Percentiles rank a stretch among this genome's conserved stretches.
Conservation (phyloP, 176 grass and related monocot species). For the Dactylis glomerata region DNA sequence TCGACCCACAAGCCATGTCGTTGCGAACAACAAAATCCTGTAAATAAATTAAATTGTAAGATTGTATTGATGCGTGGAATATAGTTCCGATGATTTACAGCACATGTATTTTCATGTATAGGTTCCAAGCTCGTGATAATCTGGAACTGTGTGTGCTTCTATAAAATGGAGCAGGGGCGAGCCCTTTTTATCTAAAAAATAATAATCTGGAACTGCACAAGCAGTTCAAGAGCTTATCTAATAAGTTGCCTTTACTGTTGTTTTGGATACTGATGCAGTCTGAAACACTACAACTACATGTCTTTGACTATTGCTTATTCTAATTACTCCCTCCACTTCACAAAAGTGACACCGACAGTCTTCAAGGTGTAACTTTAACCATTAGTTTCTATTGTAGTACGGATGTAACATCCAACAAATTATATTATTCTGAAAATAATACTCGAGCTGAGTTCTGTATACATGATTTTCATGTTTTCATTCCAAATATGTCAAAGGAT, state of each 20-base stretch:
- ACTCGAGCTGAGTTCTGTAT: too few species aligned
- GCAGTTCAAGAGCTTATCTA: conserved; percentile 1
- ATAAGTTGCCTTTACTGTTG: not conserved
- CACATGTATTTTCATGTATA: not conserved
- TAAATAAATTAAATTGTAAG: not conserved
- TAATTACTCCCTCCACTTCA: not conserved
- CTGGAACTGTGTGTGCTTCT: too few species aligned
- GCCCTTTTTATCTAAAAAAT: too few species aligned
- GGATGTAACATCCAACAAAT: too few species aligned
- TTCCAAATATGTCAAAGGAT: too few species aligned
- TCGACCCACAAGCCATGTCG: conserved; percentile 88
- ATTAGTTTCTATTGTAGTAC: too few species aligned
- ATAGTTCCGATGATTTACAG: not conserved
- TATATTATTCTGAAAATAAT: too few species aligned
- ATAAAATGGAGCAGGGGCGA: too few species aligned
- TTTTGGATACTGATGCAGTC: not conserved
- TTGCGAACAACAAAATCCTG: conserved; percentile 99
- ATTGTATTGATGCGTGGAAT: not conserved
- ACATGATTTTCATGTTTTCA: too few species aligned
- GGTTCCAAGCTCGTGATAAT: not conserved
- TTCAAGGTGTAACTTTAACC: too few species aligned
- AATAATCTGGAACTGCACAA: not conserved
- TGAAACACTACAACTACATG: not conserved
- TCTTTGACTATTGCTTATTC: not conserved
- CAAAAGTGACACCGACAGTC: too few species aligned